Percentiles rank a stretch among this genome's conserved stretches.
phyloP scores from a whole-genome alignment of 495 filamentous ascomycete species.

The Tuber borchii region DNA sequence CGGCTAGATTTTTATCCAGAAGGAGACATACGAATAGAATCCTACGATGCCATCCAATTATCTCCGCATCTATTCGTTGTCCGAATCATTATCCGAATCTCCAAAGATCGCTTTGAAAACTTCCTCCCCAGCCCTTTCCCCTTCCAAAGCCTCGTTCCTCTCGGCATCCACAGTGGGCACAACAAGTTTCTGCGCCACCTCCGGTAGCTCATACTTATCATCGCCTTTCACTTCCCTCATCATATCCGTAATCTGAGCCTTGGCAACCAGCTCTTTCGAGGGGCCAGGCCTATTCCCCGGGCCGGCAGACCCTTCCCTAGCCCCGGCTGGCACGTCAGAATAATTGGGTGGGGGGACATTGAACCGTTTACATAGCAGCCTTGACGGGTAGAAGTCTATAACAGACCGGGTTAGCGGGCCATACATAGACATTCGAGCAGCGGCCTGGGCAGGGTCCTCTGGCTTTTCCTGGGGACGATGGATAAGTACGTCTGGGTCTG shows the following conservation, averaged over 20 bases:
- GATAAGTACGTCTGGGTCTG: constrained; percentile 47
- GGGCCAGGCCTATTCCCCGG: constrained; percentile 34
- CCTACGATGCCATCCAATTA: not conserved
- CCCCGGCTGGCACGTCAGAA: constrained; percentile 46
- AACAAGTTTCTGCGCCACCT: constrained; percentile 26
- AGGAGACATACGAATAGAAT: not conserved
- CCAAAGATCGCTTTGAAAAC: constrained; percentile 94
- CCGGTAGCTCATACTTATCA: constrained; percentile 22
- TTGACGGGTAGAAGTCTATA: constrained; percentile 69
- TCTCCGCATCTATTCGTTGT: constrained; percentile 41
- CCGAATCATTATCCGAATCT: constrained; percentile 71
- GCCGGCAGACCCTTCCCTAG: constrained; percentile 30
- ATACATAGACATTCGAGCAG: constrained; percentile 89
- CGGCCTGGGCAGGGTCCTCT: constrained; percentile 73
- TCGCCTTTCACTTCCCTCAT: constrained; percentile 45
- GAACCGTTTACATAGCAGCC: constrained; percentile 87
- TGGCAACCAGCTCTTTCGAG: constrained; percentile 46
- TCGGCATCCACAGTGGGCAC: constrained; percentile 61
- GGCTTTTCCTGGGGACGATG: constrained; percentile 56
- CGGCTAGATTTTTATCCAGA: not conserved
- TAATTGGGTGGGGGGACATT: constrained; percentile 55
- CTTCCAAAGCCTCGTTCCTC: constrained; percentile 80
- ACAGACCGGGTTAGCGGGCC: constrained; percentile 72
- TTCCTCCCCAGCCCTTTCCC: constrained; percentile 72
- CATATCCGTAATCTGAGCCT: constrained; percentile 52